Evolutionary conservation across 495 filamentous ascomycete genomes (phyloP), one percentile per base, ranked within the genome.

Genomic region (Collariella sp.): DNA sequence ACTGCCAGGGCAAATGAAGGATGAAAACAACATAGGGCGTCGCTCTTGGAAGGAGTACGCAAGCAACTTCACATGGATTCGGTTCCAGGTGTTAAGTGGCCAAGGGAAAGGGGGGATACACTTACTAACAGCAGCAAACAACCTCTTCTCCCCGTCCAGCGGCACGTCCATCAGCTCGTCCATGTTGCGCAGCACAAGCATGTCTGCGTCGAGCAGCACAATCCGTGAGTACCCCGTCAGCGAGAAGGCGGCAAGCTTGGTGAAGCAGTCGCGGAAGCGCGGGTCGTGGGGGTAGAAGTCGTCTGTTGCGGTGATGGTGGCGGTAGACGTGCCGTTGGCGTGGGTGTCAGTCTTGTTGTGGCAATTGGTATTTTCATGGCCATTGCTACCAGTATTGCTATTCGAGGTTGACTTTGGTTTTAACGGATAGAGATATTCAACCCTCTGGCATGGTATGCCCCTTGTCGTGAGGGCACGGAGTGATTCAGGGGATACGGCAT

Each of bases 231-330:
- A 91, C 57, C 86, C 79, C 12, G 70, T 68, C 7, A 91, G 73
- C 12, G 79, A 79, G 63, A 91, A 94, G 1, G 82, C 79, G 15
- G 80, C 80, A n/a, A 94, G 76, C 69, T 94, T 94, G 66, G 74
- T 84, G 87, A 88, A 94, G 76, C 81, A 84, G 59, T 90, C 87
- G 66, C 86, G 82, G 72, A 94, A 91, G 33, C 88, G 78, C 43
- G 79, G 74, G 62, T 91, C 86, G 39, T 84, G 7, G 1, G 23
- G 33, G 38, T 51, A 51, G 35, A n/a, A n/a, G 4, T 38, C 15
- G 6, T 38, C 35, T 38, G 6, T 12, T 34, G 6, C 12, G 3
- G 16, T 34, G 11, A 5, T 46, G 22, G 12, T 20, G 9, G n/a
- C 11, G 11, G 15, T 45, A 5, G 3, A 16, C 13, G n/a, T 45